Percentiles rank a stretch among this genome's conserved stretches.
Evolutionary conservation across 495 filamentous ascomycete genomes (phyloP).

Genomic region (Lindgomyces ingoldianus): DNA sequence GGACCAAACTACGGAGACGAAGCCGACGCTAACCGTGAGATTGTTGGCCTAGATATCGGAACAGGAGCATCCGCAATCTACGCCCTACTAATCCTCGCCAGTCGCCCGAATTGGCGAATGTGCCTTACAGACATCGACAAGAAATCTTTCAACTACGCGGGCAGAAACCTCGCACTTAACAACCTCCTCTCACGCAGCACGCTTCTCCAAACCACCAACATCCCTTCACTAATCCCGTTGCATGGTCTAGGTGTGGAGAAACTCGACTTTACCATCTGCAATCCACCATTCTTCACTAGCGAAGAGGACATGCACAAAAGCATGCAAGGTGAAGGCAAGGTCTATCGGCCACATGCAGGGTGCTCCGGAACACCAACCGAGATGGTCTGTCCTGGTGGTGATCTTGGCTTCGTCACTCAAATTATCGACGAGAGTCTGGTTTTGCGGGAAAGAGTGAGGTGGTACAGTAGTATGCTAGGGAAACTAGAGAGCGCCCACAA

Average conservation of each 20-base stretch:
- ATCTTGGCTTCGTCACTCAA: conserved; percentile 73
- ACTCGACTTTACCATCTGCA: conserved; percentile 90
- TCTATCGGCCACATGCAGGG: conserved; percentile 66
- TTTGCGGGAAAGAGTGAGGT: conserved; percentile 63
- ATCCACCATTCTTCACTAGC: conserved; percentile 90
- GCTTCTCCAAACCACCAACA: conserved; percentile 56
- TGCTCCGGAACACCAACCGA: conserved; percentile 83
- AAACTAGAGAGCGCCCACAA: conserved; percentile 70
- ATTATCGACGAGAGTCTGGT: conserved; percentile 73
- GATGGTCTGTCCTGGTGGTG: conserved; percentile 80
- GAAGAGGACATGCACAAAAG: conserved; percentile 61
- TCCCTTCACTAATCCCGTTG: conserved; percentile 61
- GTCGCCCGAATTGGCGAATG: conserved; percentile 62
- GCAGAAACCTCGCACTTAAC: conserved; percentile 65
- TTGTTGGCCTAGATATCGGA: conserved; percentile 83
- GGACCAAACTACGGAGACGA: conserved; percentile 53
- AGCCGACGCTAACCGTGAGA: conserved; percentile 58
- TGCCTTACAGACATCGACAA: conserved; percentile 69
- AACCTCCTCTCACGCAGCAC: conserved; percentile 64
- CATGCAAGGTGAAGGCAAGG: conserved; percentile 63
- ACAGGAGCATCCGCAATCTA: conserved; percentile 92
- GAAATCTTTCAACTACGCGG: conserved; percentile 65
- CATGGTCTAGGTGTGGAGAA: conserved; percentile 54
- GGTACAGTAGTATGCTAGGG: conserved; percentile 93
- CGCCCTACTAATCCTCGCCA: conserved; percentile 73